Evolutionary conservation across 495 filamentous ascomycete genomes (phyloP).

Genomic region (Letharia lupina): DNA sequence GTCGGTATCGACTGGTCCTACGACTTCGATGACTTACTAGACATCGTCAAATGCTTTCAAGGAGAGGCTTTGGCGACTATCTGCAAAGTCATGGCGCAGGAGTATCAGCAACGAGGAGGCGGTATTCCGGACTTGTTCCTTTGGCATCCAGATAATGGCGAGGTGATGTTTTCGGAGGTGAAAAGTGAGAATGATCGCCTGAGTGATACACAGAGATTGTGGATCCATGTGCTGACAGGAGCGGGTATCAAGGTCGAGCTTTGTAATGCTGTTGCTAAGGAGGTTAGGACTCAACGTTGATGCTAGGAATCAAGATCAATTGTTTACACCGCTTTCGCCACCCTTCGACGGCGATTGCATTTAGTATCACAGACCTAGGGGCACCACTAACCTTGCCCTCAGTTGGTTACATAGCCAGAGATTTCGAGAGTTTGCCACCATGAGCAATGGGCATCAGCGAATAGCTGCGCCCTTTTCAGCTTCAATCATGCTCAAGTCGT

Average conservation of each 20-base stretch:
- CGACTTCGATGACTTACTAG: slow-evolving; percentile 66
- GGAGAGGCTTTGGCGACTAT: slow-evolving; percentile 72
- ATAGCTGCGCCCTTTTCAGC: background rate
- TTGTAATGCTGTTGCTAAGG: slow-evolving; percentile 76
- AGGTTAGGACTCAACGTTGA: slow-evolving; percentile 39
- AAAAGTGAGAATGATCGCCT: slow-evolving; percentile 93
- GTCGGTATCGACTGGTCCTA: slow-evolving; percentile 90
- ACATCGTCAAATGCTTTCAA: slow-evolving; percentile 72
- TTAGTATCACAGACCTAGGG: background rate
- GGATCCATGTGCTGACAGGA: slow-evolving; percentile 85
- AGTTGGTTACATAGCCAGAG: background rate
- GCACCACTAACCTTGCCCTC: background rate
- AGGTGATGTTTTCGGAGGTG: slow-evolving; percentile 82
- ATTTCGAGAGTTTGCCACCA: background rate
- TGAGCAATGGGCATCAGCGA: background rate
- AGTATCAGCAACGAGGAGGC: slow-evolving; percentile 77
- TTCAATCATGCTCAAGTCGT: too few relatives aligned
- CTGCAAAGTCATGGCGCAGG: slow-evolving; percentile 91
- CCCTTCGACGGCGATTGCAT: background rate
- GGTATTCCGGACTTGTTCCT: slow-evolving; percentile 92
- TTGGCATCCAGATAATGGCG: slow-evolving; percentile 51
- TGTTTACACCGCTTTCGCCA: background rate
- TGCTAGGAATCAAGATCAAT: background rate
- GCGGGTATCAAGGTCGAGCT: slow-evolving; percentile 82
- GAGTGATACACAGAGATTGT: slow-evolving; percentile 91